Conservation (phyloP, 208 protist species). For the Angomonas ambiguus region DNA sequence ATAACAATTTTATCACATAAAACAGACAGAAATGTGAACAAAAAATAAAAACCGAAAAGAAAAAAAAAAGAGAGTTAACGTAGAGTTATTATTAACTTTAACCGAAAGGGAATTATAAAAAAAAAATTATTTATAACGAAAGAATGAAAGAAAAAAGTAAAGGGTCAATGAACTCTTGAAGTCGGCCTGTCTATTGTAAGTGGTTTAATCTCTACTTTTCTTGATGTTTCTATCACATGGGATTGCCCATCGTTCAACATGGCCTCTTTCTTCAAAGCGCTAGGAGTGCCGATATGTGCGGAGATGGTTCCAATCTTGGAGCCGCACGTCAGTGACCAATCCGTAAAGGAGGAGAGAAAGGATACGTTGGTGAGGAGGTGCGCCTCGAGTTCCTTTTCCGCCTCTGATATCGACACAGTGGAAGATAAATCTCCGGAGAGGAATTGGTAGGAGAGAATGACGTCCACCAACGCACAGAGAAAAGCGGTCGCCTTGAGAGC, state of each 20-base stretch:
- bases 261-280: constrained; percentile 63
- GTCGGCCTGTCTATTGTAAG: constrained; percentile 22
- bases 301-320: constrained; percentile 64
- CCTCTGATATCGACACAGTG: not conserved
- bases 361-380: constrained; percentile 21
- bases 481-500: constrained; percentile 43
- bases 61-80: constrained; percentile 14
- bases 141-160: not conserved
- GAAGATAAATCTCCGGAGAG: constrained; percentile 12
- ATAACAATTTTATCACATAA: not conserved
- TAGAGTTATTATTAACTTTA: not conserved
- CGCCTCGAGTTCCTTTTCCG: constrained; percentile 10
- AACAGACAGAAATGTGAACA: not conserved
- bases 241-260: constrained; percentile 49
- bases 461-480: constrained; percentile 53
- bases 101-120: not conserved
- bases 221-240: constrained; percentile 57
- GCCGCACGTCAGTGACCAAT: constrained; percentile 48
- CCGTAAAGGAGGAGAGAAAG: constrained; percentile 47
- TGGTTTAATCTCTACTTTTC: constrained; percentile 61
- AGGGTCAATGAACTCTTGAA: not conserved
- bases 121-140: not conserved
- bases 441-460: constrained; percentile 34
- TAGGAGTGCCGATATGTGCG: constrained; percentile 51
- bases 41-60: not conserved